These are phyloP conservation scores for Tetragonia tetragonoides DNA, from an alignment of 148 eudicot species.

Conservation along the genomic window DNA sequence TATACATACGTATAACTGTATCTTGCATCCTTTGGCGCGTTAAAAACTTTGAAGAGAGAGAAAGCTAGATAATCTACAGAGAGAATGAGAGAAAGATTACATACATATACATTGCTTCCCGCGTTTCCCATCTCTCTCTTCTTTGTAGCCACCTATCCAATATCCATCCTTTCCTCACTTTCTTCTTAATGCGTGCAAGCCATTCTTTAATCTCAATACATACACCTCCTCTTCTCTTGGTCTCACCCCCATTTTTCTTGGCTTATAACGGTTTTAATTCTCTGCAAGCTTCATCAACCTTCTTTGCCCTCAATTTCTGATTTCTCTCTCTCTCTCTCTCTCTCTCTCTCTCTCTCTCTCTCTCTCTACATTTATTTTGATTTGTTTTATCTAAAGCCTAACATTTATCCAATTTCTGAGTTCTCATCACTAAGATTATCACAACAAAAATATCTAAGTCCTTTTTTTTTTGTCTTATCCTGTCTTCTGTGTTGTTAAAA, in stretches of 20 bases:
- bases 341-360: conserved; percentile 18
- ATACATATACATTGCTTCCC: conserved; percentile 70
- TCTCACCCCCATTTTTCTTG: conserved; percentile 24
- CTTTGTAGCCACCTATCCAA: conserved; percentile 38
- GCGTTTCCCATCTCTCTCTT: conserved; percentile 47
- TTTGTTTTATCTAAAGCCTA: conserved; percentile 14
- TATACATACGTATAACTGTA: too few species aligned
- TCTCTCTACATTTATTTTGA: conserved; percentile 3
- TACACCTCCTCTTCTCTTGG: neutral
- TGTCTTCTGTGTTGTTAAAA: conserved; percentile 10
- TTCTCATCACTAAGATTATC: neutral
- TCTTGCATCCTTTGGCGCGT: too few species aligned
- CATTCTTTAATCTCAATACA: conserved; percentile 30
- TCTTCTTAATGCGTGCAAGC: conserved; percentile 92
- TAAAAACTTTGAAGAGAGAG: conserved; percentile 13
- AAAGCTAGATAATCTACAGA: conserved; percentile 2
- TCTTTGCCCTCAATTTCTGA: neutral
- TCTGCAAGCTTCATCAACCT: conserved; percentile 48
- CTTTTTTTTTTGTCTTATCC: conserved; percentile 7
- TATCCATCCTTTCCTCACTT: conserved; percentile 34
- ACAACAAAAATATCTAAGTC: neutral
- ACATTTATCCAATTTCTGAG: neutral
- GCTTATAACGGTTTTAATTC: conserved; percentile 45
- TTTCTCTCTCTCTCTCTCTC: conserved; percentile 14
- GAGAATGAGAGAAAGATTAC: conserved; percentile 7